These are phyloP conservation scores for Platanthera zijinensis DNA, from an alignment of 106 monocot species.

Conservation along the genomic window DNA sequence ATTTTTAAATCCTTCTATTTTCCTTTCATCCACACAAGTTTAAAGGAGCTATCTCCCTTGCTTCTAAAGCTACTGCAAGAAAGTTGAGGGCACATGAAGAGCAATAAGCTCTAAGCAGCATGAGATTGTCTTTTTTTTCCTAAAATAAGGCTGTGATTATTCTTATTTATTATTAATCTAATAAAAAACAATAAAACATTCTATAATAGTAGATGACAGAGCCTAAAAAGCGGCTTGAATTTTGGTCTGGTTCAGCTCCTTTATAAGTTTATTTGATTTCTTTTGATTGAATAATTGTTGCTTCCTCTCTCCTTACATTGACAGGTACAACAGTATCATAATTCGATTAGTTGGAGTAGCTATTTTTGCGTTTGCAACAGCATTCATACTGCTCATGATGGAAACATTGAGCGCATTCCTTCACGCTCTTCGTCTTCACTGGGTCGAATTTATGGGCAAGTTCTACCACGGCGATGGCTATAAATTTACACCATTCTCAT, in stretches of 20 bases:
- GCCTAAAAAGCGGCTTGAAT: neutral
- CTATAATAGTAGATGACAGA: neutral
- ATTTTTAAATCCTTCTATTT: neutral
- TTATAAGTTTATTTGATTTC: too few relatives aligned
- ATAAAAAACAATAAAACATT: neutral
- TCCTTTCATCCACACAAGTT: neutral
- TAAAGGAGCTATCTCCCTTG: neutral
- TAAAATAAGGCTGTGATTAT: too few relatives aligned
- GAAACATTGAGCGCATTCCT: constrained; percentile 96
- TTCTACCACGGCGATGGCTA: constrained; percentile 98
- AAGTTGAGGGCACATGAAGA: too few relatives aligned
- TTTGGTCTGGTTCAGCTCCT: too few relatives aligned
- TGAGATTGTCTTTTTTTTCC: too few relatives aligned
- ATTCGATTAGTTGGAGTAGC: constrained; percentile 61
- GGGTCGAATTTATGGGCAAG: constrained; percentile 96
- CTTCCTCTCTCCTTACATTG: neutral
- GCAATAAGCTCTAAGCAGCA: neutral
- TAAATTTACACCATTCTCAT: constrained; percentile 92
- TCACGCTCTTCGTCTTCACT: constrained; percentile 92
- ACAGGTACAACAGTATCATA: constrained; percentile 77
- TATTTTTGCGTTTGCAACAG: constrained; percentile 93
- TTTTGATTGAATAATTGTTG: neutral
- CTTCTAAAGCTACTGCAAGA: too few relatives aligned
- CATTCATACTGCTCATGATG: constrained; percentile 97
- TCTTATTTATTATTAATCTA: neutral